phyloP scores from a whole-genome alignment of 2,329 filamentous ascomycete genomes.

The Colletotrichum paranaense region DNA sequence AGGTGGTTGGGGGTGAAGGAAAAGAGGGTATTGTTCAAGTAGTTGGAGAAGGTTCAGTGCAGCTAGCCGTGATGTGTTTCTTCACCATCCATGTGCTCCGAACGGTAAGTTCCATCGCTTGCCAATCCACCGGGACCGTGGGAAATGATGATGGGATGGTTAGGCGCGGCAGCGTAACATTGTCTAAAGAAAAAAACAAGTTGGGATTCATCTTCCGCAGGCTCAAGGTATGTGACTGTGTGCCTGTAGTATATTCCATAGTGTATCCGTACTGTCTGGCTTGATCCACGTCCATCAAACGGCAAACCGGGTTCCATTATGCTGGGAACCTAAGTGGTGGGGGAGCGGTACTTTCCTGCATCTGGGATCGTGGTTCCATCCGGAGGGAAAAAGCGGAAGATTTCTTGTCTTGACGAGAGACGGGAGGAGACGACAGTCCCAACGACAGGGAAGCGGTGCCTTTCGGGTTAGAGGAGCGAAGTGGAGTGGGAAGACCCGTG shows the following conservation, averaged over 20 bases:
- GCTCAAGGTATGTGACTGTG: not conserved
- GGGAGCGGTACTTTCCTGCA: conserved; percentile 1
- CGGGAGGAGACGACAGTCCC: not conserved
- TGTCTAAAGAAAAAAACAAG: not conserved
- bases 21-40: not conserved
- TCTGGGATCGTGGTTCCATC: conserved; percentile 11
- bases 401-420: conserved; percentile 1
- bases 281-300: not conserved
- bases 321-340: conserved; percentile 15
- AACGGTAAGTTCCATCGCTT: conserved; percentile 7
- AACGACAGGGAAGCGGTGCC: not conserved
- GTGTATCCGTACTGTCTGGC: not conserved
- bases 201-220: not conserved
- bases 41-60: not conserved
- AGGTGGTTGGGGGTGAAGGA: not conserved
- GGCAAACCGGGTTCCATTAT: conserved; percentile 4
- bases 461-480: not conserved
- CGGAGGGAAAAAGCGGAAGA: conserved; percentile 15
- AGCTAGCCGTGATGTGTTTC: not conserved
- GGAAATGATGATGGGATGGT: conserved; percentile 1
- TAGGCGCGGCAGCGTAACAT: not conserved
- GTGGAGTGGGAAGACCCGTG: not conserved
- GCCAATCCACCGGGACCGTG: conserved; percentile 4
- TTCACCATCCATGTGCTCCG: not conserved
- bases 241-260: no score